Conservation (phyloP, 257 asterid species). For the Petrea volubilis region DNA sequence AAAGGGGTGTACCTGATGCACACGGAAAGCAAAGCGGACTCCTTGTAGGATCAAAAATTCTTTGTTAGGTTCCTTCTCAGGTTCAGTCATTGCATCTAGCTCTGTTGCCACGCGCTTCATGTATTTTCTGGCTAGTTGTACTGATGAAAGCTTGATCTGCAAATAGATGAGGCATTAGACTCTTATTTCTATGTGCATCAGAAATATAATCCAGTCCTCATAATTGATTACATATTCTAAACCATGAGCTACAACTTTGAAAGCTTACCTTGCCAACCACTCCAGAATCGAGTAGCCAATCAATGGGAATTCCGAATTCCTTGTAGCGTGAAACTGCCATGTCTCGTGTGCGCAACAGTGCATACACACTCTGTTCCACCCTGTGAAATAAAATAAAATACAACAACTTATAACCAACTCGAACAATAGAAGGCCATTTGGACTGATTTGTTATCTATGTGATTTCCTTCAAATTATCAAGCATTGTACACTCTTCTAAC, state of each 20-base stretch:
- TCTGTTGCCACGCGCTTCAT: constrained; percentile 93
- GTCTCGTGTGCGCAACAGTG: constrained; percentile 83
- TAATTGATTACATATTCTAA: neutral
- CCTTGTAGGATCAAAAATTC: constrained; percentile 92
- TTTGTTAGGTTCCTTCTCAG: constrained; percentile 90
- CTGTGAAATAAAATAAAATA: constrained; percentile 34
- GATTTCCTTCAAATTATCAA: too few relatives aligned
- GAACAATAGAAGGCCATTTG: too few relatives aligned
- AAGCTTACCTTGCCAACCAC: constrained; percentile 85
- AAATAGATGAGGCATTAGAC: neutral
- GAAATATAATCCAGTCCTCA: neutral
- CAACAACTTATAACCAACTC: neutral
- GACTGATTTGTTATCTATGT: too few relatives aligned
- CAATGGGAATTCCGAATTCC: constrained; percentile 87
- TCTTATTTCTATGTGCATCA: neutral
- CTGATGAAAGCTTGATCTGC: constrained; percentile 96
- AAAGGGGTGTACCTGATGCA: constrained; percentile 71
- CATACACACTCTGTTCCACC: constrained; percentile 89
- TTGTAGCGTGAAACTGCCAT: constrained; percentile 88
- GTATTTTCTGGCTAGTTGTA: constrained; percentile 84
- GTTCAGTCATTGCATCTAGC: constrained; percentile 79
- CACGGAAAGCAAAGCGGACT: constrained; percentile 95
- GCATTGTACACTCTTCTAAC: too few relatives aligned
- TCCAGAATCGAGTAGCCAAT: constrained; percentile 94
- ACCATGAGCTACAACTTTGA: constrained; percentile 2